Evolutionary conservation across 805 yeast species (phyloP), one percentile per base, ranked within the genome.

Genomic region (Wickerhamiella vanderwaltii): DNA sequence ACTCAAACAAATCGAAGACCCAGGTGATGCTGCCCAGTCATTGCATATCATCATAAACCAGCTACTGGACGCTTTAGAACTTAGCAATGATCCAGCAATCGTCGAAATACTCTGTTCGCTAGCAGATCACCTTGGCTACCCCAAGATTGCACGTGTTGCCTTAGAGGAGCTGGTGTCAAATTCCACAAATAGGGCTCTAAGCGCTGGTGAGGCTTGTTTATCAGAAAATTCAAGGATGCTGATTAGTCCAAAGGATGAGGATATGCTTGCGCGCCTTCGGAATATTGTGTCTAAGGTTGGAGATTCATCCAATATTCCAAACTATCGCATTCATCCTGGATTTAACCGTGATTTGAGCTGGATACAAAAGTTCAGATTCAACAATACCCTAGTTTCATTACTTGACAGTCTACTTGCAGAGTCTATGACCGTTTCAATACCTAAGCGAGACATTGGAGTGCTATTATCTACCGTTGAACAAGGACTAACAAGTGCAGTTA

Each of bases 101-200:
- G 29, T 34, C 7, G 43, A 40, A 5, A 25, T 44, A 12, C 31
- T 44, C 11, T 28, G 29, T 9, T 26, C 35, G 22, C 20, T 44
- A 3, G 44, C 44, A 9, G 19, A 18, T 3, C 25, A 47, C 5
- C 36, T 50, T 4, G 49, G 50, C 7, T 32, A 43, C 30, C 20
- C 26, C 12, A 41, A 49, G 5, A 30, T 44, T 6, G 50, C 56
- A 2, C 37, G 54, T 9, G 43, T 48, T 4, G 47, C 48, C 3
- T 35, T 51, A 7, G 57, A 53, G 30, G 38, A 41, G 11, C 36
- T 51, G 9, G 53, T 43, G 3, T 43, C 50, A 19, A 44, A 41
- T 28, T 41, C 39, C 3, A 45, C 37, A 5, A 43, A 46, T 4
- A 42, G 49, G 15, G 46, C 55, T 3, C 28, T 51, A 2, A 30